These are phyloP conservation scores for Batkoa obscura DNA, from an alignment of 371 early-diverging fungal genomes.

Conservation along the genomic window DNA sequence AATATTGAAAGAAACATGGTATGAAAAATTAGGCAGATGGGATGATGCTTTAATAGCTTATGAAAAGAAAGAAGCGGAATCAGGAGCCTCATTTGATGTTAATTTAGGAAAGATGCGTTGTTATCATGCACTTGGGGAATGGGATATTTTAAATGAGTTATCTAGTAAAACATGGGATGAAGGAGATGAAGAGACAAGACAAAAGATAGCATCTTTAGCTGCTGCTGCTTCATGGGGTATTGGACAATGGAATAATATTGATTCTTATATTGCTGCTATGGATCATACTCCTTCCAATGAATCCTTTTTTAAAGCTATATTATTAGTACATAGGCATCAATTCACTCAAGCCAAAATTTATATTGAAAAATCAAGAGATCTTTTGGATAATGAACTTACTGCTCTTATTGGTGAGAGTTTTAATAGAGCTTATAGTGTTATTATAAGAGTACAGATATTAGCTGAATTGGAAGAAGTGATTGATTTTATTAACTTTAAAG, in stretches of 20 bases:
- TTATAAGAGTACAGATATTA: conserved; percentile 90
- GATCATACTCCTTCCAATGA: conserved; percentile 51
- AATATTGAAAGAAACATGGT: conserved; percentile 83
- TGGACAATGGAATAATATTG: conserved; percentile 80
- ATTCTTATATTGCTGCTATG: conserved; percentile 67
- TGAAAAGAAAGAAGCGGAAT: conserved; percentile 41
- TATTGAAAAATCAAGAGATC: conserved; percentile 67
- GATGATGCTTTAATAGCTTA: conserved; percentile 87
- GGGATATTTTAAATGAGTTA: conserved; percentile 68
- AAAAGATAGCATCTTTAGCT: conserved; percentile 65
- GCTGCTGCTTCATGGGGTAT: conserved; percentile 90
- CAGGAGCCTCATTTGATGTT: conserved; percentile 35
- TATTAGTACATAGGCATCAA: conserved; percentile 66
- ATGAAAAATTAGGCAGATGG: conserved; percentile 82
- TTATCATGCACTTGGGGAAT: conserved; percentile 80
- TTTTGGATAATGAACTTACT: conserved; percentile 75
- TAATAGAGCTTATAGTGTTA: conserved; percentile 68
- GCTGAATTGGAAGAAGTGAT: conserved; percentile 95
- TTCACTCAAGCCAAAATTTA: conserved; percentile 49
- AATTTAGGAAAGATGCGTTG: conserved; percentile 83
- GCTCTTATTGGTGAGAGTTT: conserved; percentile 88
- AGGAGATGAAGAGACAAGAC: conserved; percentile 26
- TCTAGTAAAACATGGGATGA: conserved; percentile 69
- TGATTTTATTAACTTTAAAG: conserved; percentile 59
- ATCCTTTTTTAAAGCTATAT: conserved; percentile 67